Evolutionary conservation across 805 yeast species (phyloP), one percentile per base, ranked within the genome.

Genomic region (Kuraishia molischiana): DNA sequence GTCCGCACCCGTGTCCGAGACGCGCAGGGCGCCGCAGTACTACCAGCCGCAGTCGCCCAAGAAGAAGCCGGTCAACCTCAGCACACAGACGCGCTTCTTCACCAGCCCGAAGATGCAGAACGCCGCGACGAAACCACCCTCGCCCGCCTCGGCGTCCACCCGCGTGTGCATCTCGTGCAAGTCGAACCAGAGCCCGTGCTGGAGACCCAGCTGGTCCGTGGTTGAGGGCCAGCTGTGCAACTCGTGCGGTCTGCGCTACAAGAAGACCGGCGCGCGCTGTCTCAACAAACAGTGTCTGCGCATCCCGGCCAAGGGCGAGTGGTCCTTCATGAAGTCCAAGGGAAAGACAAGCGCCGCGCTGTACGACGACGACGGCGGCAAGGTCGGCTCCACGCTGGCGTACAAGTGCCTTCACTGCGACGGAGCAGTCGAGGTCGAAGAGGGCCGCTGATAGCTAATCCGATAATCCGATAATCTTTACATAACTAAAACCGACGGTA

Each of bases 161-260:
- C 69, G 95, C 47, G 72, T 71, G 38, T 90, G 98, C 54, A 78
- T 90, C 21, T 85, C 96, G 4, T 90, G 98, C 61, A 86, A 87
- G 5, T 77, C 92, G 1, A 81, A 79, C 39, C 92, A 84, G 48
- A 84, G 95, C 4, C 98, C 98, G 4, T 90, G 98, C 59, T 90
- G 98, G 98, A 74, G 98, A 54, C 98, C 98, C 1, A 82, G 95
- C 4, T 90, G 98, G 98, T 79, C 90, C 3, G 67, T 77, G 20
- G 67, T 78, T 46, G 86, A 83, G 44, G 97, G 97, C n/a, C 97
- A 89, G 62, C 69, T 90, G 47, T 90, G 98, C 66, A 90, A 90
- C 56, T 85, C 96, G 1, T 90, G 98, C 61, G 98, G 98, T 1
- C 66, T 90, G 50, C 69, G 98, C 46, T 90, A 85, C 64, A 89